These are phyloP conservation scores for Stropharia rugosoannulata DNA, from an alignment of 768 basidiomycete genomes.

Conservation along the genomic window DNA sequence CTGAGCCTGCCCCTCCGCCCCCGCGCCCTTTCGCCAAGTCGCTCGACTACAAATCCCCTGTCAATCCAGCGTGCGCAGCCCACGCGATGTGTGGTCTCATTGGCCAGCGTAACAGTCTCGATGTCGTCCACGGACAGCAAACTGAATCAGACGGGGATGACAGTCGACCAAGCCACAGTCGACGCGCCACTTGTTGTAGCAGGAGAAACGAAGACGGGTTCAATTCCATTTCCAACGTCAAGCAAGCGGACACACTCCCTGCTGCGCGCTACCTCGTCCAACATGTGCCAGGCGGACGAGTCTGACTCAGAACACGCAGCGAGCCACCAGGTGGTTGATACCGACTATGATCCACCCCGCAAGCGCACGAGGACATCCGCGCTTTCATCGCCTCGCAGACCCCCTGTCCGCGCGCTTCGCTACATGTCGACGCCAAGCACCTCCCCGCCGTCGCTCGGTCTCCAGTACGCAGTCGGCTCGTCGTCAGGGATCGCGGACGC, in stretches of 20 bases:
- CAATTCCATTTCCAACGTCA: constrained; percentile 13
- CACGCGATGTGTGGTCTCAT: constrained; percentile 18
- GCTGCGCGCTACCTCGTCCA: constrained; percentile 10
- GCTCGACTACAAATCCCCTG: background rate
- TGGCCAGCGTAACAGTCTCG: constrained; percentile 16
- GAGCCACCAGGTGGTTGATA: no score
- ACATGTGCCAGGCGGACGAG: background rate
- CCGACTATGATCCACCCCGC: constrained; percentile 2
- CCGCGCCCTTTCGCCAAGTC: background rate
- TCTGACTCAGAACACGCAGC: no score
- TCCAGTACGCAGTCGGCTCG: no score
- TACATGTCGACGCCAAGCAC: no score
- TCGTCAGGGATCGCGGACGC: no score
- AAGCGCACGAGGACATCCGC: constrained; percentile 1
- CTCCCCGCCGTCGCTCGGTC: no score
- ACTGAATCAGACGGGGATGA: constrained; percentile 11
- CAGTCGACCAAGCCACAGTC: constrained; percentile 9
- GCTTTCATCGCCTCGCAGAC: background rate
- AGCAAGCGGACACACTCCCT: constrained; percentile 17
- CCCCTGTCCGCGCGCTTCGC: no score
- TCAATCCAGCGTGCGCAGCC: constrained; percentile 8
- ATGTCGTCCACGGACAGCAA: constrained; percentile 4
- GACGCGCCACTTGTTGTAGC: background rate
- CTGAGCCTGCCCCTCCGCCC: background rate
- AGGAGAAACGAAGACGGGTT: background rate